Base-by-base conservation (phyloP, 2,329 filamentous ascomycete species). In the Ceratocystis papillata region DNA sequence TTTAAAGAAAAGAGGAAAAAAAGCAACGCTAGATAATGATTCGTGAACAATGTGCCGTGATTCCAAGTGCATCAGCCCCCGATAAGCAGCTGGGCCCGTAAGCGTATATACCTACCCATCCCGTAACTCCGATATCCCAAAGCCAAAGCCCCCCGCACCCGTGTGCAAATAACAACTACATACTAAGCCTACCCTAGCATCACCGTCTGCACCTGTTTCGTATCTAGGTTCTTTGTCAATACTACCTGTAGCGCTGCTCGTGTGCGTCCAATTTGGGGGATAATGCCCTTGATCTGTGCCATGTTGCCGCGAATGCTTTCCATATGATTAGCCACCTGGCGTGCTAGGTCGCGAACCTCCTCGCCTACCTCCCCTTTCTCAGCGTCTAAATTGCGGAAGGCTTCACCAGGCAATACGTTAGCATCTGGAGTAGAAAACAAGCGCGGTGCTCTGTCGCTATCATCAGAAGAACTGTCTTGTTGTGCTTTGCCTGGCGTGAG, bases 221-320 rank as follows among this genome's bases (percentile, higher is more conserved):
- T 72, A 33, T 77, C 76, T 28, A 84, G 71, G 67, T 80, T 76
- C 57, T 75, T 73, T 45, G 78, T 75, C 67, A 85, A 70, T 45
- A 80, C 76, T 15, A 76, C 76, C 70, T 79, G 79, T 64, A 85
- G 70, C 2, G 79, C 77, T 1, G 81, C 81, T 62, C 75, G 76
- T 69, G 77, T 81, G 65, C 74, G 77, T 20, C 70, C 72, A 17
- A 85, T 78, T 44, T 79, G 78, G 1, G 80, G 79, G 5, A 79
- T 70, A 3, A 85, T 75, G 5, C 79, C 80, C 0, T 80, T 78
- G 15, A 82, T 78, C 73, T 83, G 82, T 66, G 77, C 74, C 48
- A 84, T 74, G 70, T 85, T 85, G 55, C 75, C 75, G 65, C 74
- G 76, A 71, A 85, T 79, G 70, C 80, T 84, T 68, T 84, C 80